Conservation (phyloP, 805 yeast species). For the Candida chauliodis region DNA sequence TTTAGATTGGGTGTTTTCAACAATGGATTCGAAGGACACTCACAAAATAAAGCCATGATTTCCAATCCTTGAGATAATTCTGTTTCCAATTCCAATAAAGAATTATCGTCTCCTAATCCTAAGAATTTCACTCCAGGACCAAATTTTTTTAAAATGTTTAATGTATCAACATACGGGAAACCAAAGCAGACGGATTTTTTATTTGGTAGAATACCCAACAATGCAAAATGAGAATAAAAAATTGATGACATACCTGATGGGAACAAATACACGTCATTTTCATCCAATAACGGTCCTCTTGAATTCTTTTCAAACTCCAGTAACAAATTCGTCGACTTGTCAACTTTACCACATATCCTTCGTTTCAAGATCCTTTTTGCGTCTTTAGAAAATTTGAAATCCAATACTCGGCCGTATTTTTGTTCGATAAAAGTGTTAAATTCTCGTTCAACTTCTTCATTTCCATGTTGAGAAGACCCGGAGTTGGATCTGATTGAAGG, state of each 20-base stretch:
- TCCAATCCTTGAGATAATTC: conserved; percentile 47
- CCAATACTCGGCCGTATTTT: conserved; percentile 85
- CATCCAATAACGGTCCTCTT: conserved; percentile 31
- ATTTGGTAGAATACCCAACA: conserved; percentile 28
- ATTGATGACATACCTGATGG: conserved; percentile 95
- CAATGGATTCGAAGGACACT: conserved; percentile 94
- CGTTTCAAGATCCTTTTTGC: conserved; percentile 73
- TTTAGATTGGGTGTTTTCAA: conserved; percentile 77
- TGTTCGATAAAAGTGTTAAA: conserved; percentile 74
- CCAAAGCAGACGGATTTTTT: conserved; percentile 89
- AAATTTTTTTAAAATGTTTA: conserved; percentile 79
- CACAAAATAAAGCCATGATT: conserved; percentile 80
- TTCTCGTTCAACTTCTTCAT: conserved; percentile 43
- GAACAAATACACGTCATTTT: conserved; percentile 73
- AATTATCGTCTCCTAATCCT: conserved; percentile 76
- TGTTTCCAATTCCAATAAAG: conserved; percentile 61
- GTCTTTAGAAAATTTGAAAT: conserved; percentile 66
- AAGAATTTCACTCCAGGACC: conserved; percentile 88
- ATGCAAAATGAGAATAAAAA: conserved; percentile 70
- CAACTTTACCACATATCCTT: conserved; percentile 69
- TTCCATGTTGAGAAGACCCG: conserved; percentile 18
- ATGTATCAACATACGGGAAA: conserved; percentile 91
- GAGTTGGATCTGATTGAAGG: conserved; percentile 30
- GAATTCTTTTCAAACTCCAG: conserved; percentile 26
- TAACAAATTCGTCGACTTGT: conserved; percentile 28